phyloP scores from a whole-genome alignment of 1,139 yeast species.

The Geotrichum fermentans region DNA sequence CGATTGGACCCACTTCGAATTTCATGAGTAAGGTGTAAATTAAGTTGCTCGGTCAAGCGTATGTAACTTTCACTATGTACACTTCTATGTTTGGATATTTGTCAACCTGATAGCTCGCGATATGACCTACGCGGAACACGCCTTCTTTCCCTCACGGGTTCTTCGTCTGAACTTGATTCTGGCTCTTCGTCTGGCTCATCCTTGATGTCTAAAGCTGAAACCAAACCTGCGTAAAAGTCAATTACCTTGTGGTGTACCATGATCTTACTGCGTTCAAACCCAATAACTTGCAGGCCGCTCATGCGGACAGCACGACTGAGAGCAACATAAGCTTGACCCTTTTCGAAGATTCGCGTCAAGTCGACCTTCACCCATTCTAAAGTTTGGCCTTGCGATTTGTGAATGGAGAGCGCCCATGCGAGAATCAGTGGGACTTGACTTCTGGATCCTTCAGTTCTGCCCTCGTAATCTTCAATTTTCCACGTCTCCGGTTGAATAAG shows the following conservation, averaged over 20 bases:
- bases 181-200: slow-evolving; percentile 1
- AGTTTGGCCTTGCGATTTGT: slow-evolving; percentile 95
- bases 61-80: too few relatives aligned
- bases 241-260: slow-evolving; percentile 59
- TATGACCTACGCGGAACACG: too few relatives aligned
- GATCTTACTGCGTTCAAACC: slow-evolving; percentile 57
- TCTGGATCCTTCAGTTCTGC: slow-evolving; percentile 51
- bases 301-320: slow-evolving; percentile 78
- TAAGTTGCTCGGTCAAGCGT: too few relatives aligned
- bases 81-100: too few relatives aligned
- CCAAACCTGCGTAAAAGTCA: slow-evolving; percentile 45
- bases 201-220: slow-evolving; percentile 17
- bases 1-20: too few relatives aligned
- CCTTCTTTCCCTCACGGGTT: too few relatives aligned
- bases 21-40: too few relatives aligned
- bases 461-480: slow-evolving; percentile 57
- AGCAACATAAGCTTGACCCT: slow-evolving; percentile 95
- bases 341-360: slow-evolving; percentile 70
- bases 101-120: too few relatives aligned
- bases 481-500: slow-evolving; percentile 73
- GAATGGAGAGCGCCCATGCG: slow-evolving; percentile 95
- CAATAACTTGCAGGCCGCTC: slow-evolving; percentile 70
- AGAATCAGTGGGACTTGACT: slow-evolving; percentile 71
- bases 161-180: too few relatives aligned
- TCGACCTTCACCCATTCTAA: slow-evolving; percentile 78